Evolutionary conservation across 164 flowering plant species (phyloP), one percentile per base, ranked within the genome.

Genomic region (Hamamelis virginiana): DNA sequence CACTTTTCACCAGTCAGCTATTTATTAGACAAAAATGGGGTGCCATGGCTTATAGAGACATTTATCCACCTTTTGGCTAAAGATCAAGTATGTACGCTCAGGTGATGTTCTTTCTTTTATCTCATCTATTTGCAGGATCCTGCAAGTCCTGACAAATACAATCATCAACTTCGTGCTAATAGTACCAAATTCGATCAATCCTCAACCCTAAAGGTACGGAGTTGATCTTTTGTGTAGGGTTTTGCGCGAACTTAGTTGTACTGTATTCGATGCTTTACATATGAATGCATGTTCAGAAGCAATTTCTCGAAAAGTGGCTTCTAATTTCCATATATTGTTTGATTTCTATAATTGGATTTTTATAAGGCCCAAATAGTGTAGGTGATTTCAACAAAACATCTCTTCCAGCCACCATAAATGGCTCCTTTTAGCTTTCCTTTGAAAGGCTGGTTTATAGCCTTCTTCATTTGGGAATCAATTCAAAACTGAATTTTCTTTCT

Each of bases 201-300:
- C 19, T 72, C 82, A 12, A 59, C 64, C 46, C 83, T 75, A 45
- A 89, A 82, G 90, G 94, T 87, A 83, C 43, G 41, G 18, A 53
- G 38, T 23, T 43, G 9, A 58, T 53, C 50, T 51, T 1, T 27
- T 46, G 9, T 33, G 26, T 19, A 14, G 59, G 15, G 11, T 26
- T 15, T 18, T 50, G 9, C 4, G 9, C 38, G 12, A 60, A 28
- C 12, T 13, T 19, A 28, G 44, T 60, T 11, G 0, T 15, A 33
- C 18, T 26, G 18, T 28, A 38, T 33, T n/a, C 18, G 55, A 51
- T 51, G 55, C 55, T 18, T 51, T 33, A 33, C 41, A 33, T 33
- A 33, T 33, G 41, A 33, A 33, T 33, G 41, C 6, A 33, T 51
- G 55, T 51, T 51, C 18, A 51, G 55, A 51, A 51, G 8, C 55